These are phyloP conservation scores for Pseudonitzschia multiseries DNA, from an alignment of 108 stramenopile species.

Conservation along the genomic window DNA sequence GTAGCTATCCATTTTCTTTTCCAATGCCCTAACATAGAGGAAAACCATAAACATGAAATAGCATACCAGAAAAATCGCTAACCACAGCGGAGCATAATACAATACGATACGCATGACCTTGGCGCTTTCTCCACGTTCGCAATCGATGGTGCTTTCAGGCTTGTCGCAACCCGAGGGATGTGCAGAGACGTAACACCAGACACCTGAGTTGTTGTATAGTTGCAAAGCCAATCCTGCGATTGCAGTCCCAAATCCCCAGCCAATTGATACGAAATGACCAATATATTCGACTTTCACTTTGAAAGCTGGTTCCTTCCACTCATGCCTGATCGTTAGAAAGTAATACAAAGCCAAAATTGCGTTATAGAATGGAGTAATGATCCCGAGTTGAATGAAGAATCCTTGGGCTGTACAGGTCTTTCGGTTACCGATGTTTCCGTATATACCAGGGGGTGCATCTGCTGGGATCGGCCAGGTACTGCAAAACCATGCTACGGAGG, in stretches of 20 bases:
- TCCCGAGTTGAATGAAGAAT: constrained; percentile 45
- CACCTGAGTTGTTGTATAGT: constrained; percentile 41
- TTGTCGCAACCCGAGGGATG: constrained; percentile 37
- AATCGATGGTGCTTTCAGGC: constrained; percentile 15
- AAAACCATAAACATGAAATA: constrained; percentile 8
- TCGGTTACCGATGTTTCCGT: constrained; percentile 31
- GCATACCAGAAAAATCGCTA: not conserved
- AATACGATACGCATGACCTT: constrained; percentile 33
- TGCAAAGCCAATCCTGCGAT: constrained; percentile 34
- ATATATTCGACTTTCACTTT: constrained; percentile 28
- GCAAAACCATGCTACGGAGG: not conserved
- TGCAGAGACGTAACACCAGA: constrained; percentile 58
- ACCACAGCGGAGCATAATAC: constrained; percentile 15
- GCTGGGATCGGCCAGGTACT: constrained; percentile 18
- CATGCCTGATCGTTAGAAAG: constrained; percentile 39
- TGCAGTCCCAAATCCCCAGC: constrained; percentile 31
- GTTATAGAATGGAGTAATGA: constrained; percentile 23
- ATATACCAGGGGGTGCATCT: constrained; percentile 8
- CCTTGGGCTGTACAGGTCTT: constrained; percentile 42
- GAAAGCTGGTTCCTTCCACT: constrained; percentile 33
- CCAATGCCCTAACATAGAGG: not conserved
- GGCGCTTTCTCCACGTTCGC: constrained; percentile 48
- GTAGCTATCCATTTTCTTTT: constrained; percentile 12
- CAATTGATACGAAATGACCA: constrained; percentile 25
- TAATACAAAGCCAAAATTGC: constrained; percentile 39